Percentiles rank a stretch among this genome's conserved stretches.
These are phyloP conservation scores for Sporothrix humicola DNA, from an alignment of 2,329 filamentous ascomycete genomes.

Conservation along the genomic window DNA sequence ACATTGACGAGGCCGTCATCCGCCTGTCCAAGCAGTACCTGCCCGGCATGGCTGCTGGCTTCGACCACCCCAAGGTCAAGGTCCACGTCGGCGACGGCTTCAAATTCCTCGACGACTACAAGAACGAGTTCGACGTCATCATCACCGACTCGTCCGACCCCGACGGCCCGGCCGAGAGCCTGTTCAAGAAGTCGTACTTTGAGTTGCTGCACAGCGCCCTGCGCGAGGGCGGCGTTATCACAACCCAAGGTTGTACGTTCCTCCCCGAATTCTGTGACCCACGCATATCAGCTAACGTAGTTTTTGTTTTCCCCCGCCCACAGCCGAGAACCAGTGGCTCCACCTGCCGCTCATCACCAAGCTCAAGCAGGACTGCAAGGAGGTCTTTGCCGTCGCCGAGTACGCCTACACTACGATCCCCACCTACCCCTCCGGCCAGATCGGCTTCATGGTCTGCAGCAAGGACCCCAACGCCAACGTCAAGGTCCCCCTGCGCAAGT, in stretches of 20 bases:
- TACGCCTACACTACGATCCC: constrained; percentile 99
- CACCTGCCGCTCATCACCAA: constrained; percentile 91
- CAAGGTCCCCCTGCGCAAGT: constrained; percentile 80
- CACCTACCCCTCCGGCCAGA: constrained; percentile 98
- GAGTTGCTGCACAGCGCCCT: constrained; percentile 89
- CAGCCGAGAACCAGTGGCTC: constrained; percentile 99
- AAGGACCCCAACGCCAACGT: constrained; percentile 88
- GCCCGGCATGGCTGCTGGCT: constrained; percentile 89
- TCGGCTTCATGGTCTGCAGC: constrained; percentile 99
- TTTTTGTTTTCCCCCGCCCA: constrained; percentile 37
- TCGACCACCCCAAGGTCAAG: constrained; percentile 91
- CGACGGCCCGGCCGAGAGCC: constrained; percentile 90
- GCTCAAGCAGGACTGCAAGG: constrained; percentile 95
- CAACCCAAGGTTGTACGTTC: constrained; percentile 99
- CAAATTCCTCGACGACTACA: constrained; percentile 96
- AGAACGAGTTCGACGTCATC: constrained; percentile 98
- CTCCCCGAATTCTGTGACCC: constrained; percentile 43
- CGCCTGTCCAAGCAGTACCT: constrained; percentile 98
- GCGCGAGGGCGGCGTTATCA: constrained; percentile 95
- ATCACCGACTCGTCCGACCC: constrained; percentile 99
- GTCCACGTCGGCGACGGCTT: constrained; percentile 96
- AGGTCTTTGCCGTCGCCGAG: constrained; percentile 96
- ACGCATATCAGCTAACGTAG: constrained; percentile 30
- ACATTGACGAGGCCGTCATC: constrained; percentile 99
- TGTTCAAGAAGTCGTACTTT: constrained; percentile 99